Evolutionary conservation across 2,329 filamentous ascomycete genomes (phyloP), one percentile per base, ranked within the genome.

Genomic region (Magnaporthiopsis poae): DNA sequence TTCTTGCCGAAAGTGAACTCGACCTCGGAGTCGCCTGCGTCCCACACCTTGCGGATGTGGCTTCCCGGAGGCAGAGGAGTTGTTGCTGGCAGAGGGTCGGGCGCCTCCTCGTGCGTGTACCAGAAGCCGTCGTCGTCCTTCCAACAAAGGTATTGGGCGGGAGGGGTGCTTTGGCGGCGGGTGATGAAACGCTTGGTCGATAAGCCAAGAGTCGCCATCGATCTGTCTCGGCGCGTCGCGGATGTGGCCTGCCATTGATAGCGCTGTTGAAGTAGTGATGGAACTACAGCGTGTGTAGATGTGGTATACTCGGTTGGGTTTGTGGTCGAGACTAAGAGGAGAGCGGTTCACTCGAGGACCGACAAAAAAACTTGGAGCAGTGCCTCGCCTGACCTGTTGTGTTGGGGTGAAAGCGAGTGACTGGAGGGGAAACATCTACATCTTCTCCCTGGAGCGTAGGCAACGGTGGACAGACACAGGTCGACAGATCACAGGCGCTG

Each of bases 201-300:
- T 36, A 46, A 70, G 68, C 68, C 67, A 70, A 5, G 68, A 68
- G 60, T 39, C 60, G 9, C 35, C 52, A 63, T 68, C 65, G 63
- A 70, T 68, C 60, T 70, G 68, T 61, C 27, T 65, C 46, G 68
- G 61, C 21, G 68, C 68, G 65, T 69, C 63, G 35, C 68, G 66
- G 52, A 70, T 67, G 63, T 66, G 65, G 31, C 15, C 39, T 13
- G 15, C 13, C 13, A 18, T 46, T 46, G 39, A 12, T 15, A 39
- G 13, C 15, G 15, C 15, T 15, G 36, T 13, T 18, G 39, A 18
- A 18, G 39, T 18, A 18, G 39, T 39, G 12, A 15, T 39, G 11
- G 11, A 35, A 12, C 33, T 8, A 35, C 33, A 35, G 11, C 11
- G 33, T 35, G 11, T 9, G 11, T 35, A 11, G 33, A 35, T 9